Percentiles rank a stretch among this genome's conserved stretches.
phyloP scores from a whole-genome alignment of 2,329 filamentous ascomycete genomes.

The Epicoccum nigrum region DNA sequence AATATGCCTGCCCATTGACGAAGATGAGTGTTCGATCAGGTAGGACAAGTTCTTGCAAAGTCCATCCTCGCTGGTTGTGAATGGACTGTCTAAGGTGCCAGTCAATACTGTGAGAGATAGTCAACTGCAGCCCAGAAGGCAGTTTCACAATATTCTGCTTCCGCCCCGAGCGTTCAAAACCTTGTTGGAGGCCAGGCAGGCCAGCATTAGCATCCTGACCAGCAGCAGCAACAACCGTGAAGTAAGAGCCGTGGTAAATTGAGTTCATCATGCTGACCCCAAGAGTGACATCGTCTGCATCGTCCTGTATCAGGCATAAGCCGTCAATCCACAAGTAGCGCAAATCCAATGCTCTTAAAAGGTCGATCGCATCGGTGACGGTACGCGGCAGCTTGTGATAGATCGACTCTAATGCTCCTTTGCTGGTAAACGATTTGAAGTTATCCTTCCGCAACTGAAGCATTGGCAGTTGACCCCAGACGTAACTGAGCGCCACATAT shows the following conservation, averaged over 20 bases:
- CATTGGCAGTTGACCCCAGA: constrained; percentile 13
- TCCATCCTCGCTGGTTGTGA: constrained; percentile 10
- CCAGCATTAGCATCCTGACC: constrained; percentile 6
- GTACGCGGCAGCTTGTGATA: background rate
- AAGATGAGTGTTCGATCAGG: constrained; percentile 6
- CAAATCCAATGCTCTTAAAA: constrained; percentile 2
- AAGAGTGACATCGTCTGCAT: background rate
- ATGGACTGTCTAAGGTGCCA: constrained; percentile 4
- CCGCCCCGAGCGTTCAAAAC: background rate
- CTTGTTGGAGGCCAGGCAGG: background rate
- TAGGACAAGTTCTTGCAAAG: constrained; percentile 7
- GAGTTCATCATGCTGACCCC: constrained; percentile 8
- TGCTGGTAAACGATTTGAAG: background rate
- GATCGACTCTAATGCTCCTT: background rate
- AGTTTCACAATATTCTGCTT: background rate
- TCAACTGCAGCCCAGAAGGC: background rate
- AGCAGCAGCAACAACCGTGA: constrained; percentile 8
- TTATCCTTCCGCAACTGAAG: background rate
- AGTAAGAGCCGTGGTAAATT: constrained; percentile 8
- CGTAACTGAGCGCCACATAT: constrained; percentile 20
- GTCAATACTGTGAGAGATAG: constrained; percentile 1
- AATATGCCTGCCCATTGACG: constrained; percentile 5
- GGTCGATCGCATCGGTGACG: constrained; percentile 8
- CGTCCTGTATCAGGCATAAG: constrained; percentile 14
- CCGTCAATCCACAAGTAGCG: constrained; percentile 14